These are phyloP conservation scores for Rhypophila decipiens DNA, from an alignment of 495 filamentous ascomycete genomes.

Conservation along the genomic window DNA sequence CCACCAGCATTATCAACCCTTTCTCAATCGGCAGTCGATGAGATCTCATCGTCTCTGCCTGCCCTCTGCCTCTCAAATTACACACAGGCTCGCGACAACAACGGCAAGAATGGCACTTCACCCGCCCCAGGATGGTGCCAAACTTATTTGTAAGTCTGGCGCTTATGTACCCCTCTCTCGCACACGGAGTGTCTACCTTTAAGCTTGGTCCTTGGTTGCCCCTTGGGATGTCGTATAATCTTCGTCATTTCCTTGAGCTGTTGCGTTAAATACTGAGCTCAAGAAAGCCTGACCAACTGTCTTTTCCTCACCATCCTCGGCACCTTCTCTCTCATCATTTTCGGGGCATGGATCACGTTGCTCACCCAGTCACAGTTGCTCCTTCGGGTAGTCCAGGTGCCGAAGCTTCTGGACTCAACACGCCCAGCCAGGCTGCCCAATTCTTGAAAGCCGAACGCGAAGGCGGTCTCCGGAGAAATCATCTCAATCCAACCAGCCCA, in stretches of 20 bases:
- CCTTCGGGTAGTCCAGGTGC: conserved; percentile 30
- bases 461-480: conserved; percentile 43
- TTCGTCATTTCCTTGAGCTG: background rate
- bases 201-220: too few relatives aligned
- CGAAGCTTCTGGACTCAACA: too few relatives aligned
- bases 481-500: conserved; percentile 52
- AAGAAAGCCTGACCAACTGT: too few relatives aligned
- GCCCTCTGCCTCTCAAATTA: conserved; percentile 2
- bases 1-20: too few relatives aligned
- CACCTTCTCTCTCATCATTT: background rate
- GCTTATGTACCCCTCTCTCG: conserved; percentile 1
- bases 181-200: too few relatives aligned
- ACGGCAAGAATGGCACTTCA: conserved; percentile 42
- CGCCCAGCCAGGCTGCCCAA: conserved; percentile 52
- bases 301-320: background rate
- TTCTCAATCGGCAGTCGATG: too few relatives aligned
- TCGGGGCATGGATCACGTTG: background rate
- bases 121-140: conserved; percentile 31
- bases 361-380: conserved; percentile 24
- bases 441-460: conserved; percentile 41
- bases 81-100: background rate
- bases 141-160: conserved; percentile 45
- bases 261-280: too few relatives aligned
- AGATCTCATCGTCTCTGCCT: background rate
- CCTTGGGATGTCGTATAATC: too few relatives aligned